Evolutionary conservation across 1,284 basidiomycete genomes (phyloP).

Genomic region (Irpex rosettiformis): DNA sequence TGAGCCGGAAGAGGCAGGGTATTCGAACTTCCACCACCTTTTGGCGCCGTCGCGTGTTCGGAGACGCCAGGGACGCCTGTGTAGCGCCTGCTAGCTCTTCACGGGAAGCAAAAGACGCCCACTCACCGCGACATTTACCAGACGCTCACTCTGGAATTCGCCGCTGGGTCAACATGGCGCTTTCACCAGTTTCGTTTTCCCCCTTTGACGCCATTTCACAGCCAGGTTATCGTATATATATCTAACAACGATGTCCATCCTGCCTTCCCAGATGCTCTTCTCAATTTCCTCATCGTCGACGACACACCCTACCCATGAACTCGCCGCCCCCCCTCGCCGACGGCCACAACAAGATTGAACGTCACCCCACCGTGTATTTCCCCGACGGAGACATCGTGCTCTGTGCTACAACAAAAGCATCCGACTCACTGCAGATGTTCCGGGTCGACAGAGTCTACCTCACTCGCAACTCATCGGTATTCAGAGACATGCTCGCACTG

Average conservation of each 20-base stretch:
- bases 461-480: conserved; percentile 58
- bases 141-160: too few species aligned
- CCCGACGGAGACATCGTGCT: conserved; percentile 65
- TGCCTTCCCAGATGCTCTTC: background rate
- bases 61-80: background rate
- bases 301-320: background rate
- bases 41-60: background rate
- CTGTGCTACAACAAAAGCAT: conserved; percentile 44
- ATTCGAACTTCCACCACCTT: background rate
- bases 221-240: background rate
- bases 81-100: background rate
- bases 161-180: background rate
- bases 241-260: background rate
- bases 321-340: background rate
- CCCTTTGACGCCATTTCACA: background rate
- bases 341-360: background rate
- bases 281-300: background rate
- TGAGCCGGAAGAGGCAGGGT: background rate
- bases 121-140: too few species aligned
- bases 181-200: background rate
- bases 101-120: background rate
- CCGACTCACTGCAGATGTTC: conserved; percentile 37
- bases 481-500: conserved; percentile 63
- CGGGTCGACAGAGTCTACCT: conserved; percentile 66
- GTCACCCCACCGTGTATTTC: conserved; percentile 64